Percentiles rank a stretch among this genome's conserved stretches.
Conservation (phyloP, 345 rosid genomes). For the Dipteronia sinensis region DNA sequence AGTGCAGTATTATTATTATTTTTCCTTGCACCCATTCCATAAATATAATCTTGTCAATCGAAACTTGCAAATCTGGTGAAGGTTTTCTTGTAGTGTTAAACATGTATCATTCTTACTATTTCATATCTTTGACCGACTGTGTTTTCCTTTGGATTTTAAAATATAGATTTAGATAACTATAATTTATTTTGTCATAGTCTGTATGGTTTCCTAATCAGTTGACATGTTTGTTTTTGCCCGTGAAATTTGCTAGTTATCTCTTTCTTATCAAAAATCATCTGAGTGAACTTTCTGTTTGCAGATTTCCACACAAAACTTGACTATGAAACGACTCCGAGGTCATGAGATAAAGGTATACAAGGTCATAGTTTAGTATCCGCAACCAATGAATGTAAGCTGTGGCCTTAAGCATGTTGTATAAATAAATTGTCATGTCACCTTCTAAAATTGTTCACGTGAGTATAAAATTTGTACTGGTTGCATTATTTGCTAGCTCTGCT, state of each 20-base stretch:
- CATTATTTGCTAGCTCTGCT: no score
- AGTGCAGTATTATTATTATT: no score
- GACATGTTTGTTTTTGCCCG: background rate
- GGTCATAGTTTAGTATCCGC: background rate
- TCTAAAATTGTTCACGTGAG: no score
- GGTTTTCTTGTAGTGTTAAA: background rate
- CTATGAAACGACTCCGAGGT: slow-evolving; percentile 83
- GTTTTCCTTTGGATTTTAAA: background rate
- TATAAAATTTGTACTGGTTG: no score
- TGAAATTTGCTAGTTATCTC: slow-evolving; percentile 16
- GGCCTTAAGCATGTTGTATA: background rate
- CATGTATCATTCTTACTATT: background rate
- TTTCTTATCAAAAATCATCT: slow-evolving; percentile 11
- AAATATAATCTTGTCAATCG: background rate
- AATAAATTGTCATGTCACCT: no score
- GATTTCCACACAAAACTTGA: slow-evolving; percentile 81
- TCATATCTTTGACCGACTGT: background rate
- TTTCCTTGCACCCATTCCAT: background rate
- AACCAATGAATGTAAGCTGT: background rate
- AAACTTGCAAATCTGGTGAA: background rate
- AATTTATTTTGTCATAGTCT: background rate
- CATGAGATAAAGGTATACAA: slow-evolving; percentile 78
- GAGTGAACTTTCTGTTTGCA: slow-evolving; percentile 41
- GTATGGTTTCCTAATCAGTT: background rate
- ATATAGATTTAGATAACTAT: no score